These are phyloP conservation scores for Vanilla planifolia DNA, from an alignment of 106 monocot species.

Conservation along the genomic window DNA sequence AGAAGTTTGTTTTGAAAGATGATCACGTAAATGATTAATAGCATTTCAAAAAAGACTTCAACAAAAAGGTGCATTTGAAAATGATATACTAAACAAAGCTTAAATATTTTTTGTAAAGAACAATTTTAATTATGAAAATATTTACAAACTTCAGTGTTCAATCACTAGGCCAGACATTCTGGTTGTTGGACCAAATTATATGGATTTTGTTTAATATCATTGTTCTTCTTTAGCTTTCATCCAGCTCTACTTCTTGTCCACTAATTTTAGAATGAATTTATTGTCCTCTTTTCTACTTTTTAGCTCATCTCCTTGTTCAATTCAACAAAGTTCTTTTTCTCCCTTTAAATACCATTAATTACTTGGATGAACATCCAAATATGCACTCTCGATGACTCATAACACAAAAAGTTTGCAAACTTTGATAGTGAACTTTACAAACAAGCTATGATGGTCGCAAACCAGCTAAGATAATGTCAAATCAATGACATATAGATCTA, in stretches of 20 bases:
- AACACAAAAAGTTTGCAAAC: not conserved
- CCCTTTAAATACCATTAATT: not conserved
- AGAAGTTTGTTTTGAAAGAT: too few relatives aligned
- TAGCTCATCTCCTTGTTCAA: not conserved
- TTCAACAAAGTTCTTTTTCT: not conserved
- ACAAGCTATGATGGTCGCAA: not conserved
- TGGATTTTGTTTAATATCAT: not conserved
- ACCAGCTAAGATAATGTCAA: not conserved
- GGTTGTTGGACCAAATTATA: too few relatives aligned
- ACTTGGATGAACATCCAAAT: too few relatives aligned
- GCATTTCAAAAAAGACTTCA: not conserved
- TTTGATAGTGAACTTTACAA: not conserved
- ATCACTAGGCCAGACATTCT: too few relatives aligned
- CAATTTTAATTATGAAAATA: not conserved
- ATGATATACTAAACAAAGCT: too few relatives aligned
- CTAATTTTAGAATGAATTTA: not conserved
- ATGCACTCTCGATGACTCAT: not conserved
- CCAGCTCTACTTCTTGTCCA: not conserved
- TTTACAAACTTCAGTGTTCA: not conserved
- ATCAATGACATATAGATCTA: not conserved
- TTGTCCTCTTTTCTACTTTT: not conserved
- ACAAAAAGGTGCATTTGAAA: too few relatives aligned
- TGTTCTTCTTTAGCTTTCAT: not conserved
- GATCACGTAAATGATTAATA: not conserved
- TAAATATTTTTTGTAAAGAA: not conserved